These are phyloP conservation scores for Tubosaeta brunneosetosa DNA, from an alignment of 768 basidiomycete genomes.

Conservation along the genomic window DNA sequence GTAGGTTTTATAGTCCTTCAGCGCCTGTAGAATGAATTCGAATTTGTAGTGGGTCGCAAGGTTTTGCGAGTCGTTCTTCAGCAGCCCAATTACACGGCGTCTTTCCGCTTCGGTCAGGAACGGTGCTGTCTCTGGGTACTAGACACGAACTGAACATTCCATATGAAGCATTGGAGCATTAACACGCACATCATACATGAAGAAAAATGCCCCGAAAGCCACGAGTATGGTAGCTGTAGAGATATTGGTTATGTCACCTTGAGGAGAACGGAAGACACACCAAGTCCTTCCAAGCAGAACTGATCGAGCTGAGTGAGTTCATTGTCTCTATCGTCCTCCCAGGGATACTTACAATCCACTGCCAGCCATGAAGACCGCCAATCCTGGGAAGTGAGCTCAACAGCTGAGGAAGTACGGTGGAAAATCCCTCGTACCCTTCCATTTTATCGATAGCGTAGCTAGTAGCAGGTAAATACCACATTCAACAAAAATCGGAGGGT, in stretches of 20 bases:
- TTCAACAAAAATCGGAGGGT: not conserved
- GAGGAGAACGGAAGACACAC: conserved; percentile 8
- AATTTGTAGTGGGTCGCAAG: conserved; percentile 42
- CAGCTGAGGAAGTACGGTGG: not conserved
- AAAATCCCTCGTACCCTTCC: conserved; percentile 32
- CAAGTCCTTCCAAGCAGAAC: conserved; percentile 31
- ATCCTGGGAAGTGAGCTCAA: conserved; percentile 10
- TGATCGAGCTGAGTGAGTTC: conserved; percentile 11
- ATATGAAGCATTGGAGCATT: not conserved
- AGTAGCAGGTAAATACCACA: not conserved
- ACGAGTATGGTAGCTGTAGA: conserved; percentile 17
- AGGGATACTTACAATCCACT: conserved; percentile 32
- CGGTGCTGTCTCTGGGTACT: conserved; percentile 56
- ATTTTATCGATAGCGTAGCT: conserved; percentile 34
- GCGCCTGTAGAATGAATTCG: conserved; percentile 46
- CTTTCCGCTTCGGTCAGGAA: conserved; percentile 49
- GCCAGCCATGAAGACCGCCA: conserved; percentile 33
- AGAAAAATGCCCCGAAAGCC: conserved; percentile 36
- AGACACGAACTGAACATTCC: not conserved
- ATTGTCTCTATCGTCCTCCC: not conserved
- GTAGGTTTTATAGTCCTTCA: conserved; percentile 42
- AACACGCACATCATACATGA: conserved; percentile 47
- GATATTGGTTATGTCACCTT: not conserved
- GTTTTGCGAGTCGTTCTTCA: conserved; percentile 43
- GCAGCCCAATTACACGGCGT: conserved; percentile 33